These are phyloP conservation scores for Claviceps sp. DNA, from an alignment of 2,329 filamentous ascomycete genomes.

Conservation along the genomic window DNA sequence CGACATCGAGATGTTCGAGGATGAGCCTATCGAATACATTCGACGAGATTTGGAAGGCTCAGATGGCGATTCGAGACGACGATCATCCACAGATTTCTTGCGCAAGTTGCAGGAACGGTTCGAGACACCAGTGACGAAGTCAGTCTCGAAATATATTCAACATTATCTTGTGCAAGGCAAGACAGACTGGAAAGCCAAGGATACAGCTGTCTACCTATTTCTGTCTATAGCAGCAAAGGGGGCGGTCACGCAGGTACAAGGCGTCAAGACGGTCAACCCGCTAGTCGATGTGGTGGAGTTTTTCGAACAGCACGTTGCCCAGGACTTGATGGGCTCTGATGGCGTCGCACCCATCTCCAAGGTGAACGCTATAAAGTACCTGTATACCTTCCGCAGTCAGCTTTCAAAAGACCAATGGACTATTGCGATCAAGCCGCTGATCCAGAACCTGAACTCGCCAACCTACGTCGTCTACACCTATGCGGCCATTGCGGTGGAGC, in stretches of 20 bases:
- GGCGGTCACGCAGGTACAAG: slow-evolving; percentile 70
- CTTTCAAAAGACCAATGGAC: slow-evolving; percentile 87
- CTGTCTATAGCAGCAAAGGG: slow-evolving; percentile 90
- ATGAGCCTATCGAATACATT: slow-evolving; percentile 98
- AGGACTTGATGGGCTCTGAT: slow-evolving; percentile 63
- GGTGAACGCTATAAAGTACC: slow-evolving; percentile 95
- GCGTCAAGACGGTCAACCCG: slow-evolving; percentile 82
- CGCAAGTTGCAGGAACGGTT: slow-evolving; percentile 81
- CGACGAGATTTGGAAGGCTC: slow-evolving; percentile 89
- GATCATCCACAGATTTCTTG: slow-evolving; percentile 90
- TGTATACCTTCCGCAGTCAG: slow-evolving; percentile 94
- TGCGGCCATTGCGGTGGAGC: slow-evolving; percentile 90
- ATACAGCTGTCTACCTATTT: slow-evolving; percentile 95
- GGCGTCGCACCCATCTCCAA: slow-evolving; percentile 74
- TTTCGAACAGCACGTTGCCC: slow-evolving; percentile 83
- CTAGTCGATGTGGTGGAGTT: slow-evolving; percentile 84
- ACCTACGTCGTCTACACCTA: slow-evolving; percentile 98
- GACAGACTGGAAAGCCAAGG: slow-evolving; percentile 90
- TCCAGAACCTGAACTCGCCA: slow-evolving; percentile 76
- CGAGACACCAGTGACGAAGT: slow-evolving; percentile 67
- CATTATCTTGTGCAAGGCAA: slow-evolving; percentile 74
- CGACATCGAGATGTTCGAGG: slow-evolving; percentile 91
- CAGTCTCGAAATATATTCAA: slow-evolving; percentile 78
- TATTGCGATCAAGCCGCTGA: slow-evolving; percentile 74
- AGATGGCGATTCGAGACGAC: slow-evolving; percentile 81